phyloP scores from a whole-genome alignment of 371 early-diverging fungal species.

The Mucor ambiguus region DNA sequence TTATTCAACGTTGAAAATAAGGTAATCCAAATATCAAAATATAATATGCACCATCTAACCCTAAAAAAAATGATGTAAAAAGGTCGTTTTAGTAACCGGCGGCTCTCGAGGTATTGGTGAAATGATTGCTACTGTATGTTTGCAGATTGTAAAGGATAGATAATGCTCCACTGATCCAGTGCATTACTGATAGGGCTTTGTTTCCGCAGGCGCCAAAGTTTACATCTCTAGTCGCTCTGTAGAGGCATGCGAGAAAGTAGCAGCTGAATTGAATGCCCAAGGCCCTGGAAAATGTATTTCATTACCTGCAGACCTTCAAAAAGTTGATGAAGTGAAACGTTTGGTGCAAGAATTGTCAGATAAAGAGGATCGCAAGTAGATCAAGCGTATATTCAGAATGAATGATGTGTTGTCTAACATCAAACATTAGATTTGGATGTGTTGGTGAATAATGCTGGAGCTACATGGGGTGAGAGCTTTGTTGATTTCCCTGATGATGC shows the following conservation, averaged over 20 bases:
- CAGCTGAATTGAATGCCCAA: slow-evolving; percentile 49
- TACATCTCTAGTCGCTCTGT: slow-evolving; percentile 74
- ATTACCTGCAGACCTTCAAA: slow-evolving; percentile 77
- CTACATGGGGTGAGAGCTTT: slow-evolving; percentile 61
- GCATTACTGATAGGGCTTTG: slow-evolving; percentile 52
- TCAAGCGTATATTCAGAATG: background rate
- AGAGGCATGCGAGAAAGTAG: slow-evolving; percentile 61
- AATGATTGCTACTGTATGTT: slow-evolving; percentile 55
- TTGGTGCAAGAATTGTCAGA: slow-evolving; percentile 61
- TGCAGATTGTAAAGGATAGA: background rate
- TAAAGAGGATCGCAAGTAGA: slow-evolving; percentile 52
- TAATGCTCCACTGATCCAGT: background rate
- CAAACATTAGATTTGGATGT: slow-evolving; percentile 67
- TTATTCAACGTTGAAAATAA: slow-evolving; percentile 12
- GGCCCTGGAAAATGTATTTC: slow-evolving; percentile 76
- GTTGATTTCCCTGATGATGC: slow-evolving; percentile 65
- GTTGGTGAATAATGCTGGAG: slow-evolving; percentile 84
- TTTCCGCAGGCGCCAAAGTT: slow-evolving; percentile 75
- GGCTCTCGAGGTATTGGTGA: slow-evolving; percentile 73
- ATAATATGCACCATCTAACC: background rate
- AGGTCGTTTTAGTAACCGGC: slow-evolving; percentile 86
- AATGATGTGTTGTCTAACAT: background rate
- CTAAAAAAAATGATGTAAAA: background rate
- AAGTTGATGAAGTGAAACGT: slow-evolving; percentile 53
- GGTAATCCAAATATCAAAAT: background rate